Base-by-base conservation (phyloP, 345 rosid genomes). In the Punica granatum region DNA sequence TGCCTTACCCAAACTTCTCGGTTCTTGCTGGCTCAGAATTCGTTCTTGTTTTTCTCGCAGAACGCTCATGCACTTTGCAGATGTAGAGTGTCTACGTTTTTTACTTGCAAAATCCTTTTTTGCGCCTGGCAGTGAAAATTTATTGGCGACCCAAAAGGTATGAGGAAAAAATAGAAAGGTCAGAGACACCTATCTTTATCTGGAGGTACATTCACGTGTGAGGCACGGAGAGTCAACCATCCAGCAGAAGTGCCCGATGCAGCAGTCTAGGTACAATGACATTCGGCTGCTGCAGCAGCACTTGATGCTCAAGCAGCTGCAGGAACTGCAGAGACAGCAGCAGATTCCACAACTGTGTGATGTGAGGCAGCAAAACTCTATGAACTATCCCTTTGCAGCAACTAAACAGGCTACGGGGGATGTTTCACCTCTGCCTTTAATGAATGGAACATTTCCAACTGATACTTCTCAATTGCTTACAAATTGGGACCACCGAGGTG, bases 231-330 rank as follows among this genome's bases (percentile, higher is more conserved):
- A 63, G 71, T 70, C 69, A 35, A 65, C 71, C 60, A 28, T 14
- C n/a, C 53, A 13, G 32, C 32, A 39, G 18, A 9, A 39, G 49
- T 63, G 32, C 66, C 43, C 1, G 19, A 63, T 63, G 66, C 92
- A 89, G 75, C 92, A 82, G 74, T 71, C 88, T 70, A 81, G 84
- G 46, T 63, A 76, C 58, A 81, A 67, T 72, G 92, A 86, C 64
- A 79, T 82, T 84, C 92, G 84, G 69, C 72, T 85, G 62, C 60
- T 84, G 77, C 96, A 87, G 76, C 91, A 87, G 72, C 88, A 90
- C 37, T 42, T 84, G 63, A 80, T 87, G 84, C 60, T 86, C 70
- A 85, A 86, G 80, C 83, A 90, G 72, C 73, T 86, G 73, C 93
- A 83, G 73, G 97, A 86, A 74, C 69, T 82, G 76, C 92, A 88